These are phyloP conservation scores for Alternaria solani DNA, from an alignment of 2,329 filamentous ascomycete genomes.

Conservation along the genomic window DNA sequence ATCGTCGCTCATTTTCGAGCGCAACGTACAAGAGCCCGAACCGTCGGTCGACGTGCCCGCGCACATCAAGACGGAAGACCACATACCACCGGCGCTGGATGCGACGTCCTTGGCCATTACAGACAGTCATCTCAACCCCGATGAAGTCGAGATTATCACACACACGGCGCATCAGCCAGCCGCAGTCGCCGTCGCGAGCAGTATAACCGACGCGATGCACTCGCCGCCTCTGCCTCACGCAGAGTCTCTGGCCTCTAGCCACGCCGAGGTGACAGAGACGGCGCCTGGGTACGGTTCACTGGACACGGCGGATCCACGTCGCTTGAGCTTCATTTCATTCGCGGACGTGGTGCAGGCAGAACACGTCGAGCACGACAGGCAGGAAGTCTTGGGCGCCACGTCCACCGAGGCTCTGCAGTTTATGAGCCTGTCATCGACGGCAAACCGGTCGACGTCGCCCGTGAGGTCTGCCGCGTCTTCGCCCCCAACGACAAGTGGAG, in stretches of 20 bases:
- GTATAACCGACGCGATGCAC: conserved; percentile 46
- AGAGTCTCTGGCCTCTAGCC: conserved; percentile 35
- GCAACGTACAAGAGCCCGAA: conserved; percentile 85
- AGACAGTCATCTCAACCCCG: conserved; percentile 81
- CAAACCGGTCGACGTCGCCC: conserved; percentile 77
- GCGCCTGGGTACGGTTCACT: conserved; percentile 78
- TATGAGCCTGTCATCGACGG: conserved; percentile 70
- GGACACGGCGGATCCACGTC: conserved; percentile 79
- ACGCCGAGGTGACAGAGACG: conserved; percentile 39
- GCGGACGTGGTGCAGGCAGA: conserved; percentile 92
- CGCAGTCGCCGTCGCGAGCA: conserved; percentile 65
- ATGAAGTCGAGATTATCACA: conserved; percentile 91
- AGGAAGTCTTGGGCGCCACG: conserved; percentile 30
- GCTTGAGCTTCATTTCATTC: conserved; percentile 95
- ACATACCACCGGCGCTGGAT: conserved; percentile 89
- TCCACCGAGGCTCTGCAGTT: conserved; percentile 71
- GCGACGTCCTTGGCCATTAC: conserved; percentile 93
- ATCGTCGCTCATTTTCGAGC: conserved; percentile 83
- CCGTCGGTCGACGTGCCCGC: conserved; percentile 87
- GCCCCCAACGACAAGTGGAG: conserved; percentile 78
- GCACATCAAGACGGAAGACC: conserved; percentile 92
- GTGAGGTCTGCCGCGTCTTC: conserved; percentile 81
- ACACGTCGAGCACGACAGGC: conserved; percentile 70
- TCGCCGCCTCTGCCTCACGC: conserved; percentile 45
- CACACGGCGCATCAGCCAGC: conserved; percentile 85